Evolutionary conservation across 129 eudicot genomes (phyloP).

Genomic region (Dittrichia graveolens): DNA sequence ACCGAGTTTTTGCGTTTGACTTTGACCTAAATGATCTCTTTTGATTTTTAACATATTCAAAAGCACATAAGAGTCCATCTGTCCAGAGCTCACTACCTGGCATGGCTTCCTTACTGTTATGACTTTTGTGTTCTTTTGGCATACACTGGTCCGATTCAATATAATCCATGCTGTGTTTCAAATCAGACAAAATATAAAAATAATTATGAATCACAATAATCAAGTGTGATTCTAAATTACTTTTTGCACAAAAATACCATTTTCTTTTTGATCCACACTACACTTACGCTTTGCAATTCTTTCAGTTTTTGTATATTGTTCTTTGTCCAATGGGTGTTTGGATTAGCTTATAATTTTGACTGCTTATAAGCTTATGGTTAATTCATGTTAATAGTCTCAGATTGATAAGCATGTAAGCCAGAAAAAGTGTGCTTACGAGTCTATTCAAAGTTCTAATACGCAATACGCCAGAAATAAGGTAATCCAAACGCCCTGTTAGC

Average conservation of each 20-base stretch:
- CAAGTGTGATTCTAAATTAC: background rate
- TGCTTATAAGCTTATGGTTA: no score
- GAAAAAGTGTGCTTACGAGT: no score
- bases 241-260: background rate
- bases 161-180: constrained; percentile 39
- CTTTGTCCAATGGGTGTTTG: no score
- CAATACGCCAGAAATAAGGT: no score
- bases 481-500: no score
- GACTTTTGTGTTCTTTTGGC: constrained; percentile 36
- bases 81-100: constrained; percentile 73
- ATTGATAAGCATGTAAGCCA: no score
- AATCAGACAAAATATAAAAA: background rate
- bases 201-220: background rate
- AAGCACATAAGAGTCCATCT: constrained; percentile 92
- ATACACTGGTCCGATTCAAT: constrained; percentile 30
- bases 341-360: no score
- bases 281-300: no score
- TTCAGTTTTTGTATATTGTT: no score
- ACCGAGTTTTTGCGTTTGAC: constrained; percentile 33
- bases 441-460: no score
- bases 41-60: constrained; percentile 69
- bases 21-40: constrained; percentile 42
- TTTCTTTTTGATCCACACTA: no score
- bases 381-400: no score
- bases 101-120: constrained; percentile 49